Conservation (phyloP, 2,329 filamentous ascomycete genomes). For the Parascedosporium putredinis region DNA sequence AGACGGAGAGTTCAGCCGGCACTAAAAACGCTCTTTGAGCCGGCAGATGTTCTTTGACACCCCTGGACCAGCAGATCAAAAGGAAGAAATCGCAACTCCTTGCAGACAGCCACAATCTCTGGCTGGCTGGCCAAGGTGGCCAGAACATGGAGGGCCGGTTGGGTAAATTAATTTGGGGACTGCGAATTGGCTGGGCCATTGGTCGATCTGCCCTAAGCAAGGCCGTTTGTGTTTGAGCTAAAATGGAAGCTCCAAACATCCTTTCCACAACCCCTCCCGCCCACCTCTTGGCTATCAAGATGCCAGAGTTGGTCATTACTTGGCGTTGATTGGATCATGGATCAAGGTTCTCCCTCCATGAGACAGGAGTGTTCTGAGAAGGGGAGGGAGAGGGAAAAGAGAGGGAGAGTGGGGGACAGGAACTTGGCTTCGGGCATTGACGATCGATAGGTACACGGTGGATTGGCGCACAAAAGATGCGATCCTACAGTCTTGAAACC, state of each 20-base stretch:
- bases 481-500: conserved; percentile 2
- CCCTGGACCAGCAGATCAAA: not conserved
- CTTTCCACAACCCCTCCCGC: not conserved
- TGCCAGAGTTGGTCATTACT: not conserved
- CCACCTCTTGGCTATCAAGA: not conserved
- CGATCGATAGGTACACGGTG: too few species aligned
- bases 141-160: not conserved
- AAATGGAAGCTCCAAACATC: not conserved
- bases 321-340: not conserved
- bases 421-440: not conserved
- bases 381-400: too few species aligned
- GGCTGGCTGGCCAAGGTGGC: not conserved
- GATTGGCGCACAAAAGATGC: not conserved
- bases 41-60: not conserved
- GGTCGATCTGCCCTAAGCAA: not conserved
- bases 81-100: not conserved
- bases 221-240: conserved; percentile 1
- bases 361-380: too few species aligned
- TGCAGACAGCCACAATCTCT: too few species aligned
- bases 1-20: not conserved
- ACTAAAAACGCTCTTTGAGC: not conserved
- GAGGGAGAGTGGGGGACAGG: too few species aligned
- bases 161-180: not conserved
- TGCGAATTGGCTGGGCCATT: not conserved
- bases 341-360: not conserved